phyloP scores from a whole-genome alignment of 306 rosid genomes.

The Pachyrhizus erosus region DNA sequence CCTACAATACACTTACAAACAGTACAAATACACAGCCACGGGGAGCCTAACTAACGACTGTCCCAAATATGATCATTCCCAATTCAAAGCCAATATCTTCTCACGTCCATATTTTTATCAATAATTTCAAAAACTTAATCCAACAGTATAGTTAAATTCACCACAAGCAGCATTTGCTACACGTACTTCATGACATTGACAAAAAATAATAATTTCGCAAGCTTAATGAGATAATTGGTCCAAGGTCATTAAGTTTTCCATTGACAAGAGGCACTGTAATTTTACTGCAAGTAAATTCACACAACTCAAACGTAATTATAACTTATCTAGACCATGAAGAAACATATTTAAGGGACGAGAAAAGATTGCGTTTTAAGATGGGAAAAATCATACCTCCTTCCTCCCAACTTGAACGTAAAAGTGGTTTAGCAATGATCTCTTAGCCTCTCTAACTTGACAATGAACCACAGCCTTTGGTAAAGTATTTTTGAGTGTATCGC shows the following conservation, averaged over 20 bases:
- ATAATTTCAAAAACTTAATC: constrained; percentile 19
- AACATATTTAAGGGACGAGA: constrained; percentile 20
- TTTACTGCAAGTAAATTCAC: constrained; percentile 21
- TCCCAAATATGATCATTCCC: too few species aligned
- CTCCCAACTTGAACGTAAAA: constrained; percentile 86
- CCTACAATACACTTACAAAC: too few species aligned
- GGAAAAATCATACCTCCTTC: constrained; percentile 73
- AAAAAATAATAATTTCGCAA: neutral
- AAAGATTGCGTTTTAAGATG: neutral
- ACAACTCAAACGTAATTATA: constrained; percentile 1
- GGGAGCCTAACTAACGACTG: too few species aligned
- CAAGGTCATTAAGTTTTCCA: constrained; percentile 23
- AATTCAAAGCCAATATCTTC: neutral
- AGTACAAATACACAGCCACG: too few species aligned
- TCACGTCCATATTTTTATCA: neutral
- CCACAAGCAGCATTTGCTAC: neutral
- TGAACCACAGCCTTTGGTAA: constrained; percentile 97
- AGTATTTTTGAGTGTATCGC: constrained; percentile 82
- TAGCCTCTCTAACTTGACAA: constrained; percentile 99
- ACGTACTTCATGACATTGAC: neutral
- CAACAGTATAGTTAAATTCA: neutral
- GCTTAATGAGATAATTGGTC: neutral
- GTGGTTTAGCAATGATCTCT: constrained; percentile 82
- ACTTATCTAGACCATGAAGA: constrained; percentile 5
- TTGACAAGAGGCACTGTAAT: constrained; percentile 19